Conservation (phyloP, 768 basidiomycete species). For the Xerocomellus intermedius region DNA sequence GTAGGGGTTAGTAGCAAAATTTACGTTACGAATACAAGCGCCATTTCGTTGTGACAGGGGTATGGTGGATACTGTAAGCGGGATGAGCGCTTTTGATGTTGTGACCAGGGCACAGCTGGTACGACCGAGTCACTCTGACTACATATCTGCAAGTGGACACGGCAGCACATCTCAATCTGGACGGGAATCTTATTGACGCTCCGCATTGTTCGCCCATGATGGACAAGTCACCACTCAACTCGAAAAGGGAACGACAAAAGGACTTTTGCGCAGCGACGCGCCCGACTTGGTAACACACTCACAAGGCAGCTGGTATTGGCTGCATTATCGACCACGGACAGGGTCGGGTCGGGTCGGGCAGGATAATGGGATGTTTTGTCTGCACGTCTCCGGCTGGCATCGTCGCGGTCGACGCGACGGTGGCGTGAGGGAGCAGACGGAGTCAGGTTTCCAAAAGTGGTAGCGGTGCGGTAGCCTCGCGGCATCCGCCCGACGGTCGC, state of each 20-base stretch:
- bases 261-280: neutral
- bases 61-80: neutral
- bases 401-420: neutral
- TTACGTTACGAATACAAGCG: slow-evolving; percentile 14
- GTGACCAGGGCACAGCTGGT: no score
- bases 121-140: slow-evolving; percentile 6
- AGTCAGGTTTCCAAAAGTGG: slow-evolving; percentile 30
- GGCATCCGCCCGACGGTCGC: slow-evolving; percentile 15
- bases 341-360: no score
- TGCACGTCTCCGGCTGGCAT: no score
- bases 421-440: neutral
- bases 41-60: neutral
- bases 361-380: no score
- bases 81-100: neutral
- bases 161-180: neutral
- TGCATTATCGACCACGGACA: neutral
- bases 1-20: slow-evolving; percentile 23
- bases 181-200: slow-evolving; percentile 8
- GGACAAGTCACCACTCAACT: neutral
- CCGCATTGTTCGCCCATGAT: slow-evolving; percentile 26
- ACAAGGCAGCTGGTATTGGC: neutral
- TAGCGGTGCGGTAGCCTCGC: slow-evolving; percentile 20
- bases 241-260: slow-evolving; percentile 1
- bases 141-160: neutral
- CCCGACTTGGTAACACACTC: no score